Percentiles rank a stretch among this genome's conserved stretches.
phyloP scores from a whole-genome alignment of 495 filamentous ascomycete genomes.

The Penicillium desertorum region DNA sequence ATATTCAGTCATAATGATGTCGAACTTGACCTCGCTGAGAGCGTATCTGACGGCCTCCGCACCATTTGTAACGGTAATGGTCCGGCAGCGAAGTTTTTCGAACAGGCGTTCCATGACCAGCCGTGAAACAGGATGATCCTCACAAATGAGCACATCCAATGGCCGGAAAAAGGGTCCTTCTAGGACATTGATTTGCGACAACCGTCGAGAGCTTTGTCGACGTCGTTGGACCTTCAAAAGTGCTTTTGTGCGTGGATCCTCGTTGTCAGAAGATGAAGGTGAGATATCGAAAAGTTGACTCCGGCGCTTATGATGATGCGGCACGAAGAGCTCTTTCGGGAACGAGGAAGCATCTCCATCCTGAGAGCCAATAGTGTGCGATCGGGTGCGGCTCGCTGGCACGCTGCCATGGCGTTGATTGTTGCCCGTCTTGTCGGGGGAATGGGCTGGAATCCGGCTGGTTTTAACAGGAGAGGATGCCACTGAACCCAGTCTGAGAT shows the following conservation, averaged over 20 bases:
- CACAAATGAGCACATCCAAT: conserved; percentile 91
- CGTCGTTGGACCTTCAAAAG: conserved; percentile 90
- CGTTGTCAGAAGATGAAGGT: conserved; percentile 95
- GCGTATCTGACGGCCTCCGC: conserved; percentile 88
- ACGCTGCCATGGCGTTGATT: conserved; percentile 46
- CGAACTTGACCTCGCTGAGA: conserved; percentile 86
- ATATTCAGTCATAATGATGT: conserved; percentile 98
- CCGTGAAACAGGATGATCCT: conserved; percentile 96
- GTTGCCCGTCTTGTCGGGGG: conserved; percentile 50
- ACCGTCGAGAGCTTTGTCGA: conserved; percentile 83
- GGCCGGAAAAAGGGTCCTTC: conserved; percentile 87
- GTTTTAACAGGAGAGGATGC: conserved; percentile 78
- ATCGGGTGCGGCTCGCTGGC: conserved; percentile 67
- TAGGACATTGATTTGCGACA: conserved; percentile 81
- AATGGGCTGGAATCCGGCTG: conserved; percentile 56
- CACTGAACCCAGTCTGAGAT: conserved; percentile 60
- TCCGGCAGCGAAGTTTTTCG: conserved; percentile 91
- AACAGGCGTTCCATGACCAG: conserved; percentile 96
- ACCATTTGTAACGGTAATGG: conserved; percentile 86
- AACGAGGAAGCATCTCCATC: conserved; percentile 65
- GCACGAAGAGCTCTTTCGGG: conserved; percentile 64
- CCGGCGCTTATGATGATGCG: conserved; percentile 80
- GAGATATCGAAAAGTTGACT: conserved; percentile 96
- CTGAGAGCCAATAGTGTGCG: conserved; percentile 91
- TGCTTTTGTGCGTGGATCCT: conserved; percentile 86